Base-by-base conservation (phyloP, 306 rosid genomes). In the Vachellia collinsii region DNA sequence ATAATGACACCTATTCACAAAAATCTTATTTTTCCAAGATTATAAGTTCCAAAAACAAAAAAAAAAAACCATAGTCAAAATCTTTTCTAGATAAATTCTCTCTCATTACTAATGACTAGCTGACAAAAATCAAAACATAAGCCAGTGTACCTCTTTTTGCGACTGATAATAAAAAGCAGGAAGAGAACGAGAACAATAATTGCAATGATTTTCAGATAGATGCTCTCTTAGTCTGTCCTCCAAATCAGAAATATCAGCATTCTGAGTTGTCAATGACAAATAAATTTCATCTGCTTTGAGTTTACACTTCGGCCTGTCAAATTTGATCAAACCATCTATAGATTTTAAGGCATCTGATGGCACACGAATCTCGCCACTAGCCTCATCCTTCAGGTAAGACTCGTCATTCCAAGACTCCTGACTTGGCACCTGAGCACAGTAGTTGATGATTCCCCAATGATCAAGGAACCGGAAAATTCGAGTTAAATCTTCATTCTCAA, bases 361-460 rank as follows among this genome's bases (percentile, higher is more conserved):
- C 79, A 96, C 97, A 42, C 83, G 91, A 74, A 96, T 84, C 82
- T 96, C 99, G 77, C 98, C 97, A 67, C 93, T 82, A 10, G 80
- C 37, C 74, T 93, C 98, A 86, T 96, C 99, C 90, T 83, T 89
- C 47, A 93, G 87, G 85, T 86, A 90, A 74, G 87, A 88, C 58
- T 76, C 79, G 7, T 85, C 79, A 81, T 79, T 86, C 81, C 84
- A 81, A 76, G 87, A 79, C 85, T 93, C 92, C 1, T 62, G 87
- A 77, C 90, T 81, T 29, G 92, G 88, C 70, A 58, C 79, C 8
- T 19, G 81, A n/a, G 95, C 90, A 86, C 97, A 96, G 69, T 91
- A 96, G 84, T 96, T 96, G 74, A 96, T 87, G 79, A 96, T 92
- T 62, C 99, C 99, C 99, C 99, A 96, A 62, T 96, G 94, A 89